Conservation (phyloP, 805 yeast genomes). For the Aciculoconidium aculeatum region DNA sequence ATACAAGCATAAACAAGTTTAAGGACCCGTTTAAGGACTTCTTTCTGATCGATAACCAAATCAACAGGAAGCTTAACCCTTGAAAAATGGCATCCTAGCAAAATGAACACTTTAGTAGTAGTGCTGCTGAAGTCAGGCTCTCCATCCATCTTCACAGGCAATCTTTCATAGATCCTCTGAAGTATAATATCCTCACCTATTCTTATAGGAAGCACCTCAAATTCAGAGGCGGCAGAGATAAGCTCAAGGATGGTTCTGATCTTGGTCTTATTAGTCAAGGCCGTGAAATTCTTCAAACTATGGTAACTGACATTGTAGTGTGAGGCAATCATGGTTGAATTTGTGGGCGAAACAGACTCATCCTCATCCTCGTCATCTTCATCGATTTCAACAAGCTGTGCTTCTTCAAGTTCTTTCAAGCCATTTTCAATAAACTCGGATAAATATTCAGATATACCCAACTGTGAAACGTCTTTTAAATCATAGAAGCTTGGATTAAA, state of each 20-base stretch:
- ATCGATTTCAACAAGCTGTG: constrained; percentile 57
- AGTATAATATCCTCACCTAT: constrained; percentile 50
- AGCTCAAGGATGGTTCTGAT: constrained; percentile 59
- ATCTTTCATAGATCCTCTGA: constrained; percentile 44
- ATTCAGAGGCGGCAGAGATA: constrained; percentile 64
- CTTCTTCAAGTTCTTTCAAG: constrained; percentile 54
- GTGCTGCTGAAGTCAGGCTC: constrained; percentile 43
- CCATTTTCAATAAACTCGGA: constrained; percentile 79
- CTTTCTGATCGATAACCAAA: constrained; percentile 48
- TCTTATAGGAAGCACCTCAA: constrained; percentile 59
- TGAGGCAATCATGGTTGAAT: constrained; percentile 70
- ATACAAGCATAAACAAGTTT: constrained; percentile 59
- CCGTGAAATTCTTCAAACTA: constrained; percentile 60
- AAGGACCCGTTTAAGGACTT: constrained; percentile 45
- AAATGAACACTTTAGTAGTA: constrained; percentile 61
- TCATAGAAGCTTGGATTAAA: constrained; percentile 88
- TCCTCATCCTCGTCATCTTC: constrained; percentile 33
- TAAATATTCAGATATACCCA: constrained; percentile 72
- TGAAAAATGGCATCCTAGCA: constrained; percentile 78
- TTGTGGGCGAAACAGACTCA: constrained; percentile 48
- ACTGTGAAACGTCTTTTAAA: constrained; percentile 53
- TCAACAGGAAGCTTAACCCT: constrained; percentile 57
- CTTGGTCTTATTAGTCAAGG: constrained; percentile 50
- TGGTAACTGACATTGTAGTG: constrained; percentile 60
- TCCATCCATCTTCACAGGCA: constrained; percentile 54